phyloP scores from a whole-genome alignment of 495 filamentous ascomycete species.

The Daldinia concentrica region DNA sequence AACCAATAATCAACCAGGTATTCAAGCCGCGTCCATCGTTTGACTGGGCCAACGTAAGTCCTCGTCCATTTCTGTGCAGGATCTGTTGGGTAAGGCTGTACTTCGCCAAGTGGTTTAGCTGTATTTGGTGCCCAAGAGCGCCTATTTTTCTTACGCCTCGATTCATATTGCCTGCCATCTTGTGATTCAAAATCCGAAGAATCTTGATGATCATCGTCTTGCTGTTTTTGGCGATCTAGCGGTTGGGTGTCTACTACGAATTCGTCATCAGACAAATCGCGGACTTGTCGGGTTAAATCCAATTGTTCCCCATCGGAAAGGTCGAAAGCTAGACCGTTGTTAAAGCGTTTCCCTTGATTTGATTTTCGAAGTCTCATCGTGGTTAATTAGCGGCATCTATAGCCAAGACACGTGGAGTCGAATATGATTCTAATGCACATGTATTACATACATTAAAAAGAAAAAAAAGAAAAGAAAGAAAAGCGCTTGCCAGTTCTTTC shows the following conservation, averaged over 20 bases:
- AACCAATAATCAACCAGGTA: conserved; percentile 56
- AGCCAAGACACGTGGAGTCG: not conserved
- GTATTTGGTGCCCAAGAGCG: conserved; percentile 30
- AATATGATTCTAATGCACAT: not conserved
- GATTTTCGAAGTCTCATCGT: conserved; percentile 44
- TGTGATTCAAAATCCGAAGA: conserved; percentile 27
- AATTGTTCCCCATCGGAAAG: conserved; percentile 32
- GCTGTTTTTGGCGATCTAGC: conserved; percentile 32
- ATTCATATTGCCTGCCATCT: conserved; percentile 13
- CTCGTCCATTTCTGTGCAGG: conserved; percentile 55
- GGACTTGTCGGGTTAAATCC: not conserved
- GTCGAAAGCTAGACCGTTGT: conserved; percentile 4
- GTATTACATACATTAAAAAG: not conserved
- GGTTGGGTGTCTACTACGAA: conserved; percentile 33
- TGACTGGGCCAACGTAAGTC: conserved; percentile 56
- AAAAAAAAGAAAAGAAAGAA: not conserved
- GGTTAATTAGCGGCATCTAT: not conserved
- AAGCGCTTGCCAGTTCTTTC: not conserved
- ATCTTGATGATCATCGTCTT: conserved; percentile 18
- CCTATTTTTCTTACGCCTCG: conserved; percentile 24
- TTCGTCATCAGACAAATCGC: conserved; percentile 38
- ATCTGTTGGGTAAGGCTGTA: conserved; percentile 56
- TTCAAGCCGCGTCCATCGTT: conserved; percentile 55
- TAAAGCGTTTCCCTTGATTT: conserved; percentile 35
- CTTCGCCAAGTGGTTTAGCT: conserved; percentile 48